Evolutionary conservation across 2,329 filamentous ascomycete species (phyloP).

Genomic region (Talaromyces sp.): DNA sequence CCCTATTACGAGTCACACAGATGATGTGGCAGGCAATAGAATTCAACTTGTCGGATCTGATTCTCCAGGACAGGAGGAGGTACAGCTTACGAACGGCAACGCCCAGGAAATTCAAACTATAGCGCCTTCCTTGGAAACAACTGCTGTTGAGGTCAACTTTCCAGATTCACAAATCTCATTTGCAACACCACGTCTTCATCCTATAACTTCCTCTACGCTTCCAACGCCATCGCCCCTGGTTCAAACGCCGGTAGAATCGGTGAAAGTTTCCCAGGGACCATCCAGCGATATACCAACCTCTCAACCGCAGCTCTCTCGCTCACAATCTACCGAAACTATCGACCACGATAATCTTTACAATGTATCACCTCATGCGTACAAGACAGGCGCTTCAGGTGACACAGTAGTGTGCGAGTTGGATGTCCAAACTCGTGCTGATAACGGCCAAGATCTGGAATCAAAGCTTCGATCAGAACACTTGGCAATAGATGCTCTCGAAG

Average conservation of each 20-base stretch:
- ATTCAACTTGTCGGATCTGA: not conserved
- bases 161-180: conserved; percentile 23
- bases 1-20: not conserved
- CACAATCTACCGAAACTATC: not conserved
- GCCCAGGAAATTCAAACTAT: not conserved
- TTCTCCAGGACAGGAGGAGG: too few species aligned
- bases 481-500: not conserved
- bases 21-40: not conserved
- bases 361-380: not conserved
- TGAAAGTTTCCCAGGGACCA: not conserved
- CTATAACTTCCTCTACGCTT: conserved; percentile 38
- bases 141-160: conserved; percentile 4
- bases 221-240: conserved; percentile 40
- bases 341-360: not conserved
- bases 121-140: not conserved
- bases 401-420: not conserved
- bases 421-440: not conserved
- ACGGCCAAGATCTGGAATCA: not conserved
- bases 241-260: conserved; percentile 23
- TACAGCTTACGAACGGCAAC: not conserved
- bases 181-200: conserved; percentile 38
- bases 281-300: not conserved
- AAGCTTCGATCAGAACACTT: not conserved
- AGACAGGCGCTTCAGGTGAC: not conserved
- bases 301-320: not conserved